These are phyloP conservation scores for Lachnellula cervina DNA, from an alignment of 2,329 filamentous ascomycete genomes.

Conservation along the genomic window DNA sequence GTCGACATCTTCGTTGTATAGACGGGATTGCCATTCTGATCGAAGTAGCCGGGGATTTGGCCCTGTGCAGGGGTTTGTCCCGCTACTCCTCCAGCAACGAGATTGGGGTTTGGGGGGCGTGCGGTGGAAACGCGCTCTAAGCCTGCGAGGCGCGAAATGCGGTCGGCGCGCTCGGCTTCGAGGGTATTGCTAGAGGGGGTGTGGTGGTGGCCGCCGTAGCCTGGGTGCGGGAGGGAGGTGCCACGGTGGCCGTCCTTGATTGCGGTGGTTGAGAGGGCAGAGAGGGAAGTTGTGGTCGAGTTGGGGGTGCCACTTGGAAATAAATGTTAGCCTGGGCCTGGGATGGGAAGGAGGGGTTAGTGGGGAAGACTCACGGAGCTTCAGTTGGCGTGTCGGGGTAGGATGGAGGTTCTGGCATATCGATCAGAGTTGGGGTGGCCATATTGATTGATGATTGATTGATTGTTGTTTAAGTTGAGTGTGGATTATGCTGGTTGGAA, in stretches of 20 bases:
- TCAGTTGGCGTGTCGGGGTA: slow-evolving; percentile 84
- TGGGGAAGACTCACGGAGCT: slow-evolving; percentile 64
- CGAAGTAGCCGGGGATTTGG: slow-evolving; percentile 69
- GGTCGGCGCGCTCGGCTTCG: slow-evolving; percentile 88
- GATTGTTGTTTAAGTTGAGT: not conserved
- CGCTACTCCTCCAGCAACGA: slow-evolving; percentile 32
- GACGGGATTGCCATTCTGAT: slow-evolving; percentile 64
- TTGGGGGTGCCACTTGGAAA: slow-evolving; percentile 77
- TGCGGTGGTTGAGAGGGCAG: slow-evolving; percentile 84
- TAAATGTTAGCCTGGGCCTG: slow-evolving; percentile 14
- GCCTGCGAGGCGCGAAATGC: slow-evolving; percentile 91
- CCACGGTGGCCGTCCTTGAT: slow-evolving; percentile 96
- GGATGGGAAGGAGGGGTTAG: slow-evolving; percentile 11
- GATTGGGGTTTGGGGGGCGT: slow-evolving; percentile 38
- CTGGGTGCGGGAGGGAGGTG: slow-evolving; percentile 58
- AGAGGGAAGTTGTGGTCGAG: slow-evolving; percentile 86
- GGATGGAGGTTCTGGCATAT: slow-evolving; percentile 75
- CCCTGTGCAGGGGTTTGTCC: slow-evolving; percentile 9
- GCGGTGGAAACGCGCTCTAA: slow-evolving; percentile 81
- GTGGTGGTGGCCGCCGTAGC: slow-evolving; percentile 53
- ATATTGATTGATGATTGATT: slow-evolving; percentile 11
- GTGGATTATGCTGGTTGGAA: not conserved
- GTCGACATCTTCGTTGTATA: slow-evolving; percentile 75
- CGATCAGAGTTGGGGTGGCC: slow-evolving; percentile 60
- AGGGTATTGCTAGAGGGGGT: slow-evolving; percentile 66